Conservation (phyloP, 2,329 filamentous ascomycete genomes). For the Ramularia endophylla region DNA sequence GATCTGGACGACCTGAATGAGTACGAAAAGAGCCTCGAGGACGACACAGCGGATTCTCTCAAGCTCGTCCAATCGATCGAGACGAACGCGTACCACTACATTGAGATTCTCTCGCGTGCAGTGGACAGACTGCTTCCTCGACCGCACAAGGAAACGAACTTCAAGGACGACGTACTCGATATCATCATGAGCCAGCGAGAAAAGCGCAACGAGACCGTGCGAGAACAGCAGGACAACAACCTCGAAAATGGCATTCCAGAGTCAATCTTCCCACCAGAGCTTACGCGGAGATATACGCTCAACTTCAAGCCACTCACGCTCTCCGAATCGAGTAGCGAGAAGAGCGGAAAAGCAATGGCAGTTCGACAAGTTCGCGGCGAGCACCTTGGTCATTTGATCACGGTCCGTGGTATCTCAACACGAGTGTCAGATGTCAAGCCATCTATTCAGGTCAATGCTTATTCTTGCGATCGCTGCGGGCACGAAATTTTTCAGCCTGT, state of each 20-base stretch:
- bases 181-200: constrained; percentile 91
- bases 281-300: constrained; percentile 89
- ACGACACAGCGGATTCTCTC: constrained; percentile 45
- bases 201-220: constrained; percentile 73
- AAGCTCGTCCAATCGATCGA: constrained; percentile 79
- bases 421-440: constrained; percentile 97
- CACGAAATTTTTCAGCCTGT: constrained; percentile 98
- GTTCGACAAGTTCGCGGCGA: constrained; percentile 90
- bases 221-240: constrained; percentile 35
- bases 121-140: constrained; percentile 81
- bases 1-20: constrained; percentile 83
- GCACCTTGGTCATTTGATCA: constrained; percentile 88
- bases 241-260: constrained; percentile 53
- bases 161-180: constrained; percentile 96
- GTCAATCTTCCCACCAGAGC: constrained; percentile 81
- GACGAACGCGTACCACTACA: constrained; percentile 88
- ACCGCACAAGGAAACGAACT: constrained; percentile 73
- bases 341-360: constrained; percentile 62
- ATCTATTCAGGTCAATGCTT: constrained; percentile 94
- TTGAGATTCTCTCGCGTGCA: constrained; percentile 83
- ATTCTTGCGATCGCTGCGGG: constrained; percentile 93
- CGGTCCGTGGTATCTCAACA: constrained; percentile 87
- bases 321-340: constrained; percentile 58
- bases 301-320: constrained; percentile 91
- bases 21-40: constrained; percentile 69